Evolutionary conservation across 2,329 filamentous ascomycete species (phyloP).

Genomic region (Hymenoscyphus salicellus): DNA sequence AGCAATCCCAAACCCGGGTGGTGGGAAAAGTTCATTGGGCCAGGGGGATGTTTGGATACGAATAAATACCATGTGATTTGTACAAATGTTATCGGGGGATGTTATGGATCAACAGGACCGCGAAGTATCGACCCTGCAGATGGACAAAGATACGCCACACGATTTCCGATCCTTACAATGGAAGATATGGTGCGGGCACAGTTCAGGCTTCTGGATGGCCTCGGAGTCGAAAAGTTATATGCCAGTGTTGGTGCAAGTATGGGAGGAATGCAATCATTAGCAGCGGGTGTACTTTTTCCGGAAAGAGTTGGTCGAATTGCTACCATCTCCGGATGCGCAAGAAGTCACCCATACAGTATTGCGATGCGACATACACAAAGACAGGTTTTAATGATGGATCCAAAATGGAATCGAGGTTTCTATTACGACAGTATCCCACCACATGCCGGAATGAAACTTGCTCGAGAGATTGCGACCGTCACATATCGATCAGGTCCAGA

Average conservation of each 20-base stretch:
- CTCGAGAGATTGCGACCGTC: constrained; percentile 93
- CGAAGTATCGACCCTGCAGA: constrained; percentile 81
- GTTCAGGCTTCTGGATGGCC: constrained; percentile 77
- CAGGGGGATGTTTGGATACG: constrained; percentile 80
- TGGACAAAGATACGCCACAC: constrained; percentile 83
- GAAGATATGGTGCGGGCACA: constrained; percentile 97
- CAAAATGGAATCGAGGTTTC: constrained; percentile 92
- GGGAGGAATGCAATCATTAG: constrained; percentile 97
- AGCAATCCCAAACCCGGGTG: constrained; percentile 85
- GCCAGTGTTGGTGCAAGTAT: constrained; percentile 95
- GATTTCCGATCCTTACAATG: constrained; percentile 93
- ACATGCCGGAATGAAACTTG: constrained; percentile 96
- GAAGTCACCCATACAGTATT: constrained; percentile 95
- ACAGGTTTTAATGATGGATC: constrained; percentile 98
- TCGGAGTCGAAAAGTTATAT: constrained; percentile 76
- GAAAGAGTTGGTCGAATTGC: constrained; percentile 78
- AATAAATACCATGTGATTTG: constrained; percentile 91
- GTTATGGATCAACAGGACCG: constrained; percentile 92
- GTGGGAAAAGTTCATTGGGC: constrained; percentile 99
- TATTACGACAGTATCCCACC: constrained; percentile 88
- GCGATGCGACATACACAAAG: constrained; percentile 97
- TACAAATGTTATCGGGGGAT: constrained; percentile 94
- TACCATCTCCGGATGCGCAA: constrained; percentile 87
- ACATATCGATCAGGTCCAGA: constrained; percentile 96
- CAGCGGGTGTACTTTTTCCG: constrained; percentile 79